phyloP scores from a whole-genome alignment of 2,329 filamentous ascomycete genomes.

The Orbilia blumenaviensis region DNA sequence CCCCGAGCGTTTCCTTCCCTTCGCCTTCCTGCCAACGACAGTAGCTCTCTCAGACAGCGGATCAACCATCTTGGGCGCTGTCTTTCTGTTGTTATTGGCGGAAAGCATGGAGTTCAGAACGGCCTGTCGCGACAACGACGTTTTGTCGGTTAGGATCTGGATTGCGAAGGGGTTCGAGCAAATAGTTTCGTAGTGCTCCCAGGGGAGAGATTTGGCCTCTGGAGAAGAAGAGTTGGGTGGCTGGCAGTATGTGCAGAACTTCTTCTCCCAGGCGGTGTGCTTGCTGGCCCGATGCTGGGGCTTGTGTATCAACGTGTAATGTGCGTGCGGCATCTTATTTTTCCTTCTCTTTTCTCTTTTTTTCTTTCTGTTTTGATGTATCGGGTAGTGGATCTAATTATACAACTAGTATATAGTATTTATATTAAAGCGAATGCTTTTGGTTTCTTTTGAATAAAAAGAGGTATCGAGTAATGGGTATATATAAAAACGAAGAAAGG shows the following conservation, averaged over 20 bases:
- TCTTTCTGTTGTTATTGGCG: neutral
- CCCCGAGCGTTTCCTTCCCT: conserved; percentile 12
- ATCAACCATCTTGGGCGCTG: neutral
- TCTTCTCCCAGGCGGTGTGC: neutral
- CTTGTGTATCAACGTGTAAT: conserved; percentile 17
- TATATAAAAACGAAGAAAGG: neutral
- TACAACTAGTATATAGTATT: no score
- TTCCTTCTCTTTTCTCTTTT: neutral
- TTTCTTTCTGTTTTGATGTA: neutral
- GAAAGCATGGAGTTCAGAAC: neutral
- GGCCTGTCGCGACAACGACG: neutral
- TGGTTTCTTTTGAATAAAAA: no score
- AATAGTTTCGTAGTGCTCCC: conserved; percentile 7
- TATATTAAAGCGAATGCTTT: no score
- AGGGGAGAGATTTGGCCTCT: neutral
- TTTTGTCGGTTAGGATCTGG: neutral
- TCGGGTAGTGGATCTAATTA: no score
- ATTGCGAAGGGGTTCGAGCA: conserved; percentile 10
- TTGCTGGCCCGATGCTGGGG: neutral
- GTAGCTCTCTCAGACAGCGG: neutral
- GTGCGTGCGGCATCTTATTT: conserved; percentile 16
- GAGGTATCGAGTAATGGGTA: neutral
- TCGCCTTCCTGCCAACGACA: neutral
- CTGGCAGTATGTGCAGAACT: neutral
- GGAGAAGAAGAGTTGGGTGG: no score